These are phyloP conservation scores for Cornus florida DNA, from an alignment of 148 eudicot genomes.

Conservation along the genomic window DNA sequence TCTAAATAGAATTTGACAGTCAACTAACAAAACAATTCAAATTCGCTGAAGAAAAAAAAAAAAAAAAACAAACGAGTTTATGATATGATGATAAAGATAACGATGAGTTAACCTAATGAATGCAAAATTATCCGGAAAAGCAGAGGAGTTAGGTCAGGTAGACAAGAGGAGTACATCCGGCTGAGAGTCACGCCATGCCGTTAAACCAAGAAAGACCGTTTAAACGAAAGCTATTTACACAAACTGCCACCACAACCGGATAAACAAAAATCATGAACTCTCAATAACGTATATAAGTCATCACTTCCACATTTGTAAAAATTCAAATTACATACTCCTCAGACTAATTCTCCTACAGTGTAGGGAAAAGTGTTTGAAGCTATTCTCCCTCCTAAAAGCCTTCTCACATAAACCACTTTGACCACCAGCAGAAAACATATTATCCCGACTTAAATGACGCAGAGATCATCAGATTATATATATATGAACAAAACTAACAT, in stretches of 20 bases:
- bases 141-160: too few species aligned
- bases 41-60: too few species aligned
- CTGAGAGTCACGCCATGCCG: neutral
- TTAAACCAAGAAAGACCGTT: neutral
- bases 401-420: neutral
- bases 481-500: conserved; percentile 4
- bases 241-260: too few species aligned
- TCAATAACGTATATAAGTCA: neutral
- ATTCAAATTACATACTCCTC: neutral
- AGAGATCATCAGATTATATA: neutral
- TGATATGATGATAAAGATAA: too few species aligned
- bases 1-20: too few species aligned
- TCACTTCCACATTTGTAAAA: neutral
- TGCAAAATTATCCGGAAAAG: too few species aligned
- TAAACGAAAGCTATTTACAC: neutral
- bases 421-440: neutral
- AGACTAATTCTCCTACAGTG: neutral
- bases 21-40: too few species aligned
- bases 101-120: too few species aligned
- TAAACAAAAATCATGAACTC: neutral
- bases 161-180: too few species aligned
- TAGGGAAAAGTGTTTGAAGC: neutral
- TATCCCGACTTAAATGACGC: neutral
- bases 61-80: too few species aligned
- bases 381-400: neutral